phyloP scores from a whole-genome alignment of 2,329 filamentous ascomycete genomes.

The Exophiala spinifera region DNA sequence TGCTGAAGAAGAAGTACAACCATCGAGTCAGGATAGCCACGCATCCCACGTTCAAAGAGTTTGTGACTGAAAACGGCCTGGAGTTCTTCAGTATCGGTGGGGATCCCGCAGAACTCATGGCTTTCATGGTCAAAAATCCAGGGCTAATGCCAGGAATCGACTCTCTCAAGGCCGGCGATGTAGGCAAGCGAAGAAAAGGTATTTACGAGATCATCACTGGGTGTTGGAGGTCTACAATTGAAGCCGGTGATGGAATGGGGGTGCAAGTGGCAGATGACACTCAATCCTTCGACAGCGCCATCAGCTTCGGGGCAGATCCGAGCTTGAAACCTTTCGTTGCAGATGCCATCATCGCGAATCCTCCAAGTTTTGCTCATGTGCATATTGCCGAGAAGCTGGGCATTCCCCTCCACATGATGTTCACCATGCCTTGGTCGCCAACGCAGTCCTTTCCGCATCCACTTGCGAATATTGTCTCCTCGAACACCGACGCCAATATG shows the following conservation, averaged over 20 bases:
- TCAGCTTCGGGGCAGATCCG: slow-evolving; percentile 42
- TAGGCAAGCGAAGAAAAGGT: slow-evolving; percentile 68
- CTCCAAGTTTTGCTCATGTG: slow-evolving; percentile 72
- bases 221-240: slow-evolving; percentile 82
- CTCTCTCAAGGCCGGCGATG: slow-evolving; percentile 71
- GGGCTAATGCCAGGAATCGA: slow-evolving; percentile 81
- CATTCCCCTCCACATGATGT: slow-evolving; percentile 80
- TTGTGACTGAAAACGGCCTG: slow-evolving; percentile 67
- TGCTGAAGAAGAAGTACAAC: slow-evolving; percentile 61
- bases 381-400: slow-evolving; percentile 77
- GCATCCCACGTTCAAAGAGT: slow-evolving; percentile 64
- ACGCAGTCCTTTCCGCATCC: slow-evolving; percentile 85
- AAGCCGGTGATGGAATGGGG: slow-evolving; percentile 66
- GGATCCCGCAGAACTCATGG: slow-evolving; percentile 73
- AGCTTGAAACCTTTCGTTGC: slow-evolving; percentile 68
- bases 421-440: slow-evolving; percentile 91
- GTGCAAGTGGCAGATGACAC: slow-evolving; percentile 49
- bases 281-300: slow-evolving; percentile 35
- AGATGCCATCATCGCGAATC: slow-evolving; percentile 84
- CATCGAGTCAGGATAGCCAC: slow-evolving; percentile 73
- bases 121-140: slow-evolving; percentile 88
- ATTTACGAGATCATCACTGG: slow-evolving; percentile 78
- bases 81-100: slow-evolving; percentile 78
- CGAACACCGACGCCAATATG: slow-evolving; percentile 70
- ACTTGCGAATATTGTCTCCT: slow-evolving; percentile 73